These are phyloP conservation scores for Sedum album DNA, from an alignment of 164 flowering plant species.

Conservation along the genomic window DNA sequence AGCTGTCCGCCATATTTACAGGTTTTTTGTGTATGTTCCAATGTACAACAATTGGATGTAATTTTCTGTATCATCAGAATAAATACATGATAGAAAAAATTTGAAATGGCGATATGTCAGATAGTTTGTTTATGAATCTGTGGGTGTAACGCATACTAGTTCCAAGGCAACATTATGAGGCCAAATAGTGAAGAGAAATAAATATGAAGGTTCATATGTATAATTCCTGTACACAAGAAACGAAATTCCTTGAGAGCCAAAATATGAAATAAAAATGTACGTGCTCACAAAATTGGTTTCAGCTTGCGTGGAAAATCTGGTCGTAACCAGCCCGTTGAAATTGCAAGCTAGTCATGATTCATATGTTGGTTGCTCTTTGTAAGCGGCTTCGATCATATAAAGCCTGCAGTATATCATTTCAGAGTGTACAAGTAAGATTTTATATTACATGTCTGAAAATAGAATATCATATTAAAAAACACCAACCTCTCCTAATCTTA, in stretches of 20 bases:
- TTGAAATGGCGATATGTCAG: background rate
- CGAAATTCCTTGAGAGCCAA: background rate
- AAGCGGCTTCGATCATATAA: conserved; percentile 6
- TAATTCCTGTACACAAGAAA: background rate
- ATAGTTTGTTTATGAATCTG: background rate
- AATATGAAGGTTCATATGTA: too few relatives aligned
- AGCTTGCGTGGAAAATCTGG: background rate
- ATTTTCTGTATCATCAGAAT: background rate
- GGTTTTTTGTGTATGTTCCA: background rate
- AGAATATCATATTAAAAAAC: background rate
- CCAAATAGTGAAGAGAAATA: background rate
- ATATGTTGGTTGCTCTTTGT: conserved; percentile 1
- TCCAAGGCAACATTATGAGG: background rate
- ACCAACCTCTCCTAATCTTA: conserved; percentile 27
- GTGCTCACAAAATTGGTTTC: background rate
- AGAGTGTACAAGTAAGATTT: background rate
- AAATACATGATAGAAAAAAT: background rate
- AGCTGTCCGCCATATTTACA: background rate
- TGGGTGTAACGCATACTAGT: background rate
- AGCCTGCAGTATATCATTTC: background rate
- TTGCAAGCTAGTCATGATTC: background rate
- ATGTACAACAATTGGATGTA: background rate
- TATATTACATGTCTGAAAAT: background rate
- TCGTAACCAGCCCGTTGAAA: background rate
- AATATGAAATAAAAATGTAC: background rate